Conservation (phyloP, 768 basidiomycete species). For the Macrolepiota fuliginosa region DNA sequence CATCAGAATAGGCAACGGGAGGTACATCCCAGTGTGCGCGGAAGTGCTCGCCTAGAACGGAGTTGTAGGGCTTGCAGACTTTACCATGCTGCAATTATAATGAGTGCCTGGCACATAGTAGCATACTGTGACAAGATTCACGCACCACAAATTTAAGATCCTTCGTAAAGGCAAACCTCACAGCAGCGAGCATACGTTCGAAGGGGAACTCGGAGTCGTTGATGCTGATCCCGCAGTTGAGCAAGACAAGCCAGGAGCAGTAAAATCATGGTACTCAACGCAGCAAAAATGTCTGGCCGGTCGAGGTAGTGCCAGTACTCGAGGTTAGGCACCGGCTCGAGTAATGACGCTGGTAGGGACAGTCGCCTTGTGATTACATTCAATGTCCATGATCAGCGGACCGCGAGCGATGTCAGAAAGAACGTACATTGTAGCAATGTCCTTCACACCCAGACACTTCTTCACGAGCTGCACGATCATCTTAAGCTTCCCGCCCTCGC, state of each 20-base stretch:
- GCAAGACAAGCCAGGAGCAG: slow-evolving; percentile 3
- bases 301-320: slow-evolving; percentile 97
- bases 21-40: slow-evolving; percentile 83
- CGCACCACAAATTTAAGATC: slow-evolving; percentile 90
- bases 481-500: slow-evolving; percentile 91
- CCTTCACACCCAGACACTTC: slow-evolving; percentile 90
- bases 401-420: background rate
- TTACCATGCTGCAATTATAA: slow-evolving; percentile 68
- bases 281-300: slow-evolving; percentile 86
- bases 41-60: slow-evolving; percentile 86
- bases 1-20: slow-evolving; percentile 52
- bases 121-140: slow-evolving; percentile 17
- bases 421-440: slow-evolving; percentile 88
- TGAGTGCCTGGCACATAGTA: background rate
- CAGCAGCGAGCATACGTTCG: slow-evolving; percentile 89
- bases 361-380: slow-evolving; percentile 59
- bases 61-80: slow-evolving; percentile 92
- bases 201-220: slow-evolving; percentile 93
- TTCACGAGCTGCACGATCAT: slow-evolving; percentile 92
- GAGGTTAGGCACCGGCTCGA: slow-evolving; percentile 93
- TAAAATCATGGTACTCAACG: slow-evolving; percentile 51
- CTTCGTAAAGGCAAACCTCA: slow-evolving; percentile 88
- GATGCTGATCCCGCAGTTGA: slow-evolving; percentile 49
- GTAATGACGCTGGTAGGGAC: slow-evolving; percentile 87
- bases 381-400: background rate